Percentiles rank a stretch among this genome's conserved stretches.
These are phyloP conservation scores for Tylopilus sp. DNA, from an alignment of 768 basidiomycete species.

Conservation along the genomic window DNA sequence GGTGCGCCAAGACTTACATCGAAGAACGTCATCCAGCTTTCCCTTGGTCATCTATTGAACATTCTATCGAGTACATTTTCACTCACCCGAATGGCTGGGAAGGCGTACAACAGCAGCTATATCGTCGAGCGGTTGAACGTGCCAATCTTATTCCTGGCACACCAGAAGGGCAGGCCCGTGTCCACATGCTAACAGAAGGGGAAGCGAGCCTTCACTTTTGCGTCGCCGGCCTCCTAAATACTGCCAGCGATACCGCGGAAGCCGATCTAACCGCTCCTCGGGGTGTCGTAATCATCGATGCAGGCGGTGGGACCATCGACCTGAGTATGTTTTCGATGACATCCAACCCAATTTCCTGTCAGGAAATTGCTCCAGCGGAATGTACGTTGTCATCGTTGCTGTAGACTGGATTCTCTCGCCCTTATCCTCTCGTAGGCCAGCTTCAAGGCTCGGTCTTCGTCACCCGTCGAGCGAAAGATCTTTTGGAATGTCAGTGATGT, in stretches of 20 bases:
- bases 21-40: neutral
- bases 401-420: neutral
- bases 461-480: neutral
- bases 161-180: neutral
- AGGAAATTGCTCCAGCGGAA: neutral
- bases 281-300: neutral
- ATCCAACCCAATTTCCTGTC: neutral
- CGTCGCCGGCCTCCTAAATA: neutral
- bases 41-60: neutral
- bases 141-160: neutral
- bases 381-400: neutral
- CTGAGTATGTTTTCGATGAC: neutral
- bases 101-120: slow-evolving; percentile 15
- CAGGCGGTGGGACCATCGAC: neutral
- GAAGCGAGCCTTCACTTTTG: neutral
- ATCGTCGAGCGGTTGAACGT: neutral
- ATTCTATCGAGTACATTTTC: neutral
- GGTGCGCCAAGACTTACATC: neutral
- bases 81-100: slow-evolving; percentile 28
- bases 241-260: neutral
- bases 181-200: neutral
- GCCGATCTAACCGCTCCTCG: neutral
- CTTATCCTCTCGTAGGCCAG: neutral
- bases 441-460: neutral
- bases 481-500: neutral